Base-by-base conservation (phyloP, 1,139 yeast species). In the Scheffersomyces stambukii region DNA sequence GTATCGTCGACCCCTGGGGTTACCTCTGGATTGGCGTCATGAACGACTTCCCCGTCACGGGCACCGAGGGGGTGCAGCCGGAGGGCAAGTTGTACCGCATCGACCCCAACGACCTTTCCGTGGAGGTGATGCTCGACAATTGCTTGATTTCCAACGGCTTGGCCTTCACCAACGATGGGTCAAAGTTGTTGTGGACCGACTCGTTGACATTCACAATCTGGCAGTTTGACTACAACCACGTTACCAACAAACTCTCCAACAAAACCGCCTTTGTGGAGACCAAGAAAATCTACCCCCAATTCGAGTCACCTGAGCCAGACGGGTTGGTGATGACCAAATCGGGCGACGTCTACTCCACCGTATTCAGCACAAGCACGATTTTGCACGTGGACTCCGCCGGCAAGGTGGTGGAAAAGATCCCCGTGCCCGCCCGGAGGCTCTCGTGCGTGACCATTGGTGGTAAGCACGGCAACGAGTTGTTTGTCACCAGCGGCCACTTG, bases 401-500 rank as follows among this genome's bases (percentile, higher is more conserved):
- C 1, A 48, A 65, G 29, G 50, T 81, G 16, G 52, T 77, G 13
- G 70, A 71, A 41, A 70, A 67, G 36, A 72, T 66, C 47, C 36
- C 50, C 8, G 48, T 88, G 28, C 95, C 95, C 1, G 80, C 81
- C 0, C 47, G 67, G 29, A 62, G 79, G 40, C 55, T 78, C 24
- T 76, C 91, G 4, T 83, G 95, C 49, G 79, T 81, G 24, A 70
- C 81, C 1, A 65, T 83, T 41, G 94, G 88, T 5, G 94, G 95
- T 3, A 51, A 50, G 9, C 48, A 73, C 23, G 53, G 61, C 34
- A 72, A 77, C 44, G 81, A 77, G 32, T 43, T 88, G 34, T 80
- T 70, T 44, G 74, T 86, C 26, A 81, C 95, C 8, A 70, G 81
- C 13, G 95, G 82, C 2, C 75, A 75, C 41, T 46, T 60, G 37